Conservation (phyloP, 495 filamentous ascomycete species). For the Trichocladium antarcticum region DNA sequence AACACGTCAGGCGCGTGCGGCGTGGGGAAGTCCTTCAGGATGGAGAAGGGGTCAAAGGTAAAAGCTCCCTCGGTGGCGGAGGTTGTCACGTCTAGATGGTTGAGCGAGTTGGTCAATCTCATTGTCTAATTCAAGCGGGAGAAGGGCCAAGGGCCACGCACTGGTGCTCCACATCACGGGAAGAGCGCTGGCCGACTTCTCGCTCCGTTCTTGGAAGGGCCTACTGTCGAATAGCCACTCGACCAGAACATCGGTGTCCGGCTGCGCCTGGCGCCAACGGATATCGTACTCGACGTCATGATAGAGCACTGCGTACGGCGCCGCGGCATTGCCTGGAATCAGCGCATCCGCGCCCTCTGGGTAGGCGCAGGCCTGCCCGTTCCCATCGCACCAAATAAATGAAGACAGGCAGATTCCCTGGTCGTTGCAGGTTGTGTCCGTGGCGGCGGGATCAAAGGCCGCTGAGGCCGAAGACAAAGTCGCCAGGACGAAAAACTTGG, state of each 20-base stretch:
- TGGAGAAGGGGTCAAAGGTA: constrained; percentile 2
- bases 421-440: constrained; percentile 5
- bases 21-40: constrained; percentile 2
- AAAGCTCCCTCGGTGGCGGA: background rate
- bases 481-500: constrained; percentile 2
- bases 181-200: constrained; percentile 1
- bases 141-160: constrained; percentile 2
- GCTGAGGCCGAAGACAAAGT: background rate
- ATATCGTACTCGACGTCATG: constrained; percentile 4
- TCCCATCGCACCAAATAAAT: constrained; percentile 1
- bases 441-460: constrained; percentile 3
- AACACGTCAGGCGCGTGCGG: background rate
- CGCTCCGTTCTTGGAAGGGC: background rate
- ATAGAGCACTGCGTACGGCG: constrained; percentile 2
- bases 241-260: background rate
- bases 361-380: constrained; percentile 3
- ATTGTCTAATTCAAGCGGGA: background rate
- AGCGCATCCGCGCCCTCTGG: constrained; percentile 1
- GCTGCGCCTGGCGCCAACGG: constrained; percentile 4
- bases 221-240: constrained; percentile 2
- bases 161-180: constrained; percentile 4
- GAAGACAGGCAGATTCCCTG: constrained; percentile 5
- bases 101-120: constrained; percentile 1
- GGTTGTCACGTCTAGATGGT: constrained; percentile 3
- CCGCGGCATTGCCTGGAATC: background rate